Evolutionary conservation across 192 early-diverging fungal genomes (phyloP).

Genomic region (Lobosporangium transversale): DNA sequence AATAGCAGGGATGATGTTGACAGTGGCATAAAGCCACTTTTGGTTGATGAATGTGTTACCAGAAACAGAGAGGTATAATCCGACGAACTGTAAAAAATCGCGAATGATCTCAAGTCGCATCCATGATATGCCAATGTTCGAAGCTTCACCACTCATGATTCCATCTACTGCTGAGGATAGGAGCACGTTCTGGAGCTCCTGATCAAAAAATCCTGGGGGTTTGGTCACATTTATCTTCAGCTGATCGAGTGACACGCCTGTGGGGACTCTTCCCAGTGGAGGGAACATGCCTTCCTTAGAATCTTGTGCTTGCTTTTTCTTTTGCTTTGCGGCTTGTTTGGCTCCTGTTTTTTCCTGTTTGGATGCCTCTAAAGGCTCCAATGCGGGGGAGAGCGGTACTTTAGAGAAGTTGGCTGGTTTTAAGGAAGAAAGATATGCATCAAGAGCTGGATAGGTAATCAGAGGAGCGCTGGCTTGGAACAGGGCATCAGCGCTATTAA

Average conservation of each 20-base stretch:
- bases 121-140: conserved; percentile 39
- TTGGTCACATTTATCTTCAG: conserved; percentile 52
- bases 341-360: too few species aligned
- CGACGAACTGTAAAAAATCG: conserved; percentile 55
- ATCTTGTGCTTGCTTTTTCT: conserved; percentile 21
- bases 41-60: conserved; percentile 45
- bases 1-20: conserved; percentile 48
- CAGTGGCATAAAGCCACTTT: conserved; percentile 35
- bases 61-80: conserved; percentile 34
- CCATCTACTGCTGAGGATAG: conserved; percentile 47
- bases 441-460: conserved; percentile 35
- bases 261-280: conserved; percentile 35
- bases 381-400: not conserved
- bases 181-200: conserved; percentile 50
- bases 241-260: conserved; percentile 37
- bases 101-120: conserved; percentile 54
- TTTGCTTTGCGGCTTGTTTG: conserved; percentile 5
- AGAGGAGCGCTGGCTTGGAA: conserved; percentile 41
- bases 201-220: conserved; percentile 37
- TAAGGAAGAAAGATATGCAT: conserved; percentile 41
- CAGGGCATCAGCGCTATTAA: conserved; percentile 26
- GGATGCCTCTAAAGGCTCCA: too few species aligned
- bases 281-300: conserved; percentile 50
- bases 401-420: conserved; percentile 25
- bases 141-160: conserved; percentile 40